Base-by-base conservation (phyloP, 352 stramenopile genomes). In the Phytophthora pisi region DNA sequence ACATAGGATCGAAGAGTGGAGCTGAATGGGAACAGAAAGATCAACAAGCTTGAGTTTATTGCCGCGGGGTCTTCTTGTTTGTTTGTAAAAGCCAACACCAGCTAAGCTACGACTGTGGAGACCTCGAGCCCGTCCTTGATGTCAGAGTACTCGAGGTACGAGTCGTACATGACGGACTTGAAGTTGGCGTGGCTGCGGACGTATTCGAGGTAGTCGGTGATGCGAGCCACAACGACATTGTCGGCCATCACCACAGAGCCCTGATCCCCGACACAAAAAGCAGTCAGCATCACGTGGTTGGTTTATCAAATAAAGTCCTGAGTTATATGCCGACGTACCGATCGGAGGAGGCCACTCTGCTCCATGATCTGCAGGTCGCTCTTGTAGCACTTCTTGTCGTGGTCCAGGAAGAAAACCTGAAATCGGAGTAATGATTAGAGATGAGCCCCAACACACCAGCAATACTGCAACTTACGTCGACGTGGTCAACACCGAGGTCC, bases 371-470 rank as follows among this genome's bases (percentile, higher is more conserved):
- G 49, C 7, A 75, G 47, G 49, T 82, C 74, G 2, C 40, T 70
- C 43, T 75, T 74, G 65, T 82, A 82, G 15, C 49, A 42, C 15
- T 64, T 64, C 31, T 72, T 77, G 38, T 72, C 64, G 49, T 82
- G 74, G 15, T 82, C 74, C n/a, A 82, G 69, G 58, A 79, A 82
- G 63, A 78, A 71, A 38, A 72, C 61, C 74, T 81, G 30, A 6
- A 23, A 26, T 23, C 11, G 8, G n/a, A 3, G 18, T 23, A 20
- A 15, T 5, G 34, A 15, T 40, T 40, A 40, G 7, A 40, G 26
- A 40, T 40, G 11, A 40, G 8, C 8, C 11, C 34, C 8, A 15
- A 10, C 9, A 10, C 8, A 40, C 38, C 6, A 9, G 38, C 13
- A 45, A 18, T 1, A 8, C 38, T 45, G 15, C 16, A 47, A 64